Evolutionary conservation across 306 rosid species (phyloP).

Genomic region (Quercus robur): DNA sequence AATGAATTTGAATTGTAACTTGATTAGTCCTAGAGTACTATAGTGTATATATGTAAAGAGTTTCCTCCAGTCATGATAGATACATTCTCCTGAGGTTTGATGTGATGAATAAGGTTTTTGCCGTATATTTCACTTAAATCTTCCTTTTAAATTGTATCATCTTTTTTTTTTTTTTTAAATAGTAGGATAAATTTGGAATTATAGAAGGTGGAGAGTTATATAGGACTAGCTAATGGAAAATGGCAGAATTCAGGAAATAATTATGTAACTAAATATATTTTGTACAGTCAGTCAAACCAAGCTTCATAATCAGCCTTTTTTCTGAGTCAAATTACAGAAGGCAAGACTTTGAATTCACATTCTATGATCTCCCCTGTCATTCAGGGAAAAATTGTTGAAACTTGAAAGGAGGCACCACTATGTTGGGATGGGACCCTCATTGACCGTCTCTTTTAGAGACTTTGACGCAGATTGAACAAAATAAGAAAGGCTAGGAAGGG

Average conservation of each 20-base stretch:
- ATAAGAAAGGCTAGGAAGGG: too few relatives aligned
- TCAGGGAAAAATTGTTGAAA: background rate
- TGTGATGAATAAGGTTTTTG: too few relatives aligned
- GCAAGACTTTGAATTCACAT: background rate
- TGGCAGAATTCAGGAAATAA: background rate
- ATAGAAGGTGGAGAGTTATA: background rate
- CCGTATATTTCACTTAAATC: too few relatives aligned
- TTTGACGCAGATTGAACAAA: background rate
- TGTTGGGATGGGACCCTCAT: background rate
- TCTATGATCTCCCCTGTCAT: background rate
- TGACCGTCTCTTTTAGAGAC: background rate
- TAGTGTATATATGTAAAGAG: too few relatives aligned
- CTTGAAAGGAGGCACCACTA: background rate
- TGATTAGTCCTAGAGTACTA: too few relatives aligned
- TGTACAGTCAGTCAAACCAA: background rate
- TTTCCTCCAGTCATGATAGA: too few relatives aligned
- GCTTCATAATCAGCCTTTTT: background rate
- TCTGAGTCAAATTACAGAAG: background rate
- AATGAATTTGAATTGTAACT: too few relatives aligned
- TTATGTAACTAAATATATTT: background rate
- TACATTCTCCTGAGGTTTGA: too few relatives aligned
- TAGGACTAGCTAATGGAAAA: background rate
- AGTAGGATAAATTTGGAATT: too few relatives aligned
- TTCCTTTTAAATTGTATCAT: background rate
- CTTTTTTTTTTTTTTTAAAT: too few relatives aligned